These are phyloP conservation scores for Hypoxylon sp. DNA, from an alignment of 2,329 filamentous ascomycete species.

Conservation along the genomic window DNA sequence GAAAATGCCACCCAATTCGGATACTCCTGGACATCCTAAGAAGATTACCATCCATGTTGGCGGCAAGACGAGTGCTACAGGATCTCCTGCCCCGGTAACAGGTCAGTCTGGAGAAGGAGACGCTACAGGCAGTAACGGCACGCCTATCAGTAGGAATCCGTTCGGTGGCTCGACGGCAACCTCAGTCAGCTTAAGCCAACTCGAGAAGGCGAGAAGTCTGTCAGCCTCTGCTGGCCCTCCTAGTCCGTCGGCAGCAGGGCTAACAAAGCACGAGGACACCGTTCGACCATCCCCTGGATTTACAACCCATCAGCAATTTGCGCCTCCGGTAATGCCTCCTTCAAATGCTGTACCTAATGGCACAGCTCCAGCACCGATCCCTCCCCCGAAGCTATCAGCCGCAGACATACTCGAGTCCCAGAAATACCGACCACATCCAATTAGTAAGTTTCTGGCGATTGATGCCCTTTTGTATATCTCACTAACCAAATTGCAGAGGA, in stretches of 20 bases:
- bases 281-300: constrained; percentile 55
- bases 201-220: constrained; percentile 61
- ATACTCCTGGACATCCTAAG: constrained; percentile 65
- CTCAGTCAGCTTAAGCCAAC: constrained; percentile 49
- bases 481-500: constrained; percentile 48
- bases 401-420: constrained; percentile 55
- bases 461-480: background rate
- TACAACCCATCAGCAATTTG: constrained; percentile 53
- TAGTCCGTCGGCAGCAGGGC: constrained; percentile 58
- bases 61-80: constrained; percentile 68
- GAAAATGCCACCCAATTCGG: constrained; percentile 71
- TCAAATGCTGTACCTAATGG: constrained; percentile 43
- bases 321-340: constrained; percentile 44
- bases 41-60: constrained; percentile 82
- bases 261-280: constrained; percentile 57
- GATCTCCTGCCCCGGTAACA: constrained; percentile 64
- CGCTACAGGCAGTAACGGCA: constrained; percentile 51
- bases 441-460: constrained; percentile 47
- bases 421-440: constrained; percentile 52
- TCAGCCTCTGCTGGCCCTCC: constrained; percentile 62
- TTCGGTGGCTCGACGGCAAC: constrained; percentile 51
- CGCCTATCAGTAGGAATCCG: constrained; percentile 49
- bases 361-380: constrained; percentile 43
- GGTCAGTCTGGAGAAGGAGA: constrained; percentile 57
- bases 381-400: constrained; percentile 51